Conservation (phyloP, 345 rosid genomes). For the Raphanus sativus region DNA sequence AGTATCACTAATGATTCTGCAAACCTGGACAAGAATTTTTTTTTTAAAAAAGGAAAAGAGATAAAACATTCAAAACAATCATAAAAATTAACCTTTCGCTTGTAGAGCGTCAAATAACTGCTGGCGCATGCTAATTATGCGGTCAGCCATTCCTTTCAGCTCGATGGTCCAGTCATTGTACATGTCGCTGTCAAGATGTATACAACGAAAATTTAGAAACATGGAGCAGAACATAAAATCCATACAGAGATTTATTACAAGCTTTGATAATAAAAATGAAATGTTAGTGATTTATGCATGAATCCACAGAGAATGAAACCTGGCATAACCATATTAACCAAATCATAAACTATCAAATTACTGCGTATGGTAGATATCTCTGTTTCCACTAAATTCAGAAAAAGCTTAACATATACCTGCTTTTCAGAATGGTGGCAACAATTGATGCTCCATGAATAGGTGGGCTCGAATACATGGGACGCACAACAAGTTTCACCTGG, state of each 20-base stretch:
- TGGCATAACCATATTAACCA: neutral
- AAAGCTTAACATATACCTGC: slow-evolving; percentile 39
- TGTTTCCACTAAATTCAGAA: neutral
- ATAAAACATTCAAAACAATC: neutral
- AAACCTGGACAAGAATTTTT: neutral
- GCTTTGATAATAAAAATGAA: slow-evolving; percentile 1
- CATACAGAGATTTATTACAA: neutral
- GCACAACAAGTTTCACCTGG: slow-evolving; percentile 71
- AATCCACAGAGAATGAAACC: neutral
- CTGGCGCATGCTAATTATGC: slow-evolving; percentile 67
- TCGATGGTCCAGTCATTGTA: slow-evolving; percentile 66
- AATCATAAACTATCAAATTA: neutral
- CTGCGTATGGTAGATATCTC: neutral
- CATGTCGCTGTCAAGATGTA: slow-evolving; percentile 48
- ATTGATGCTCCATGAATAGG: slow-evolving; percentile 78
- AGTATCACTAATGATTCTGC: slow-evolving; percentile 7
- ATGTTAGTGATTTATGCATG: neutral
- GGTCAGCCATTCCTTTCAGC: slow-evolving; percentile 73
- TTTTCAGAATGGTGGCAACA: slow-evolving; percentile 63
- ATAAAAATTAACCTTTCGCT: slow-evolving; percentile 46
- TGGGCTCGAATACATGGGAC: slow-evolving; percentile 76
- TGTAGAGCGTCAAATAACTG: slow-evolving; percentile 59
- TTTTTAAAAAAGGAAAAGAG: neutral
- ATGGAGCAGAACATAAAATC: slow-evolving; percentile 4
- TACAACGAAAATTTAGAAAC: slow-evolving; percentile 7